Evolutionary conservation across 1,284 basidiomycete genomes (phyloP).

Genomic region (Ceratobasidium sp.): DNA sequence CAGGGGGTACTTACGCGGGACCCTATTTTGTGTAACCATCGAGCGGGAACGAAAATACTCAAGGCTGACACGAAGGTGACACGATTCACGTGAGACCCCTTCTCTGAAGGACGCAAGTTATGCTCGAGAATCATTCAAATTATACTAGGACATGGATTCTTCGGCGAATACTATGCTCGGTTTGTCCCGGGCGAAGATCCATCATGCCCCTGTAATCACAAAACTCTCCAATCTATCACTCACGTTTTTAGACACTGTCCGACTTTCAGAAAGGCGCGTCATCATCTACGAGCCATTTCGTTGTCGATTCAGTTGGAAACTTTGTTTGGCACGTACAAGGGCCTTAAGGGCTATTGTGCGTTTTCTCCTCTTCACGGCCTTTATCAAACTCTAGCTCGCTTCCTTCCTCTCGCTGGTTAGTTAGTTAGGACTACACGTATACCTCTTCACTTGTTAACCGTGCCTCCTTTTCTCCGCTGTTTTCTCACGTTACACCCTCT

Average conservation of each 20-base stretch:
- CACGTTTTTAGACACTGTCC: slow-evolving; percentile 37
- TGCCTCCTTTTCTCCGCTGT: too few species aligned
- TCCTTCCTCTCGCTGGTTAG: too few species aligned
- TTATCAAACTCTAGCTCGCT: neutral
- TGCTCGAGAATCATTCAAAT: neutral
- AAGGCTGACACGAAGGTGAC: neutral
- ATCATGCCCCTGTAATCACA: slow-evolving; percentile 25
- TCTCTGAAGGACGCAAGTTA: neutral
- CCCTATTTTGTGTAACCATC: neutral
- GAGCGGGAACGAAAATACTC: neutral
- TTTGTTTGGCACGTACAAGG: neutral
- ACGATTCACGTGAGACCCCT: neutral
- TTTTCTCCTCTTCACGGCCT: neutral
- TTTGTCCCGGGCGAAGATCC: slow-evolving; percentile 3
- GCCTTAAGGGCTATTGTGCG: neutral
- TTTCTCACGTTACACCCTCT: too few species aligned
- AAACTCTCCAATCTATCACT: neutral
- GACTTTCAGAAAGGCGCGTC: neutral
- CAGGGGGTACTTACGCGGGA: neutral
- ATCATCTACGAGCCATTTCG: neutral
- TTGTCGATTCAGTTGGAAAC: neutral
- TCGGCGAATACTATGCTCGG: slow-evolving; percentile 8
- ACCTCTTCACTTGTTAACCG: too few species aligned
- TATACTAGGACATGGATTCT: neutral
- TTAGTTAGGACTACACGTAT: too few species aligned